These are phyloP conservation scores for Collybia sp. DNA, from an alignment of 768 basidiomycete genomes.

Conservation along the genomic window DNA sequence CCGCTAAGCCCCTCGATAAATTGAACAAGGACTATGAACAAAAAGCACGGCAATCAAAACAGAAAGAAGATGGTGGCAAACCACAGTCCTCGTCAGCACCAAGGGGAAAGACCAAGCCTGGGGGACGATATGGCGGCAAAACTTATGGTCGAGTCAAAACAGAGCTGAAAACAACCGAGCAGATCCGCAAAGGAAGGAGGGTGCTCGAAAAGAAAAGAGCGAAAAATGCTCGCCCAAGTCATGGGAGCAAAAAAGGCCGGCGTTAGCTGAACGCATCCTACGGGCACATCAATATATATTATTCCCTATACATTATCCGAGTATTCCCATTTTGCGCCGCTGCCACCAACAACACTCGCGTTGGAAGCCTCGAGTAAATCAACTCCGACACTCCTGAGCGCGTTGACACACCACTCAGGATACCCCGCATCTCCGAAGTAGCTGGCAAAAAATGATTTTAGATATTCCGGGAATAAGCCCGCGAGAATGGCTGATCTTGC, in stretches of 20 bases:
- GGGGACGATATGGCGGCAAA: conserved; percentile 55
- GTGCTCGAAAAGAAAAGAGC: conserved; percentile 57
- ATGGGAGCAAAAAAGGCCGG: conserved; percentile 33
- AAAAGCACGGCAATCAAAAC: conserved; percentile 59
- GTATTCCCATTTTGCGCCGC: conserved; percentile 81
- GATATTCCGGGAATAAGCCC: conserved; percentile 74
- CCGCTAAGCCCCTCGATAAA: conserved; percentile 77
- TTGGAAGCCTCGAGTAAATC: conserved; percentile 63
- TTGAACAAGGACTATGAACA: conserved; percentile 68
- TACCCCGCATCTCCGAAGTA: conserved; percentile 80
- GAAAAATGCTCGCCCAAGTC: conserved; percentile 77
- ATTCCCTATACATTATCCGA: conserved; percentile 24
- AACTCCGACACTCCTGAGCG: conserved; percentile 76
- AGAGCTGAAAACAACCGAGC: conserved; percentile 83
- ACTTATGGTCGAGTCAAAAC: conserved; percentile 61
- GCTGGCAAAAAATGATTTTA: conserved; percentile 66
- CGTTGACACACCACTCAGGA: conserved; percentile 87
- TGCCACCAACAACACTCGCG: conserved; percentile 50
- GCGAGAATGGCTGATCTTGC: conserved; percentile 78
- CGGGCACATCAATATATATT: not conserved
- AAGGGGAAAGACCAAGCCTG: conserved; percentile 25
- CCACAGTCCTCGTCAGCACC: conserved; percentile 12
- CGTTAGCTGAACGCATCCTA: conserved; percentile 16
- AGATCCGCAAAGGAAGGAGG: conserved; percentile 78
- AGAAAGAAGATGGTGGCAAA: conserved; percentile 38